Evolutionary conservation across 805 yeast species (phyloP), one percentile per base, ranked within the genome.

Genomic region (Wickerhamomyces bovis): DNA sequence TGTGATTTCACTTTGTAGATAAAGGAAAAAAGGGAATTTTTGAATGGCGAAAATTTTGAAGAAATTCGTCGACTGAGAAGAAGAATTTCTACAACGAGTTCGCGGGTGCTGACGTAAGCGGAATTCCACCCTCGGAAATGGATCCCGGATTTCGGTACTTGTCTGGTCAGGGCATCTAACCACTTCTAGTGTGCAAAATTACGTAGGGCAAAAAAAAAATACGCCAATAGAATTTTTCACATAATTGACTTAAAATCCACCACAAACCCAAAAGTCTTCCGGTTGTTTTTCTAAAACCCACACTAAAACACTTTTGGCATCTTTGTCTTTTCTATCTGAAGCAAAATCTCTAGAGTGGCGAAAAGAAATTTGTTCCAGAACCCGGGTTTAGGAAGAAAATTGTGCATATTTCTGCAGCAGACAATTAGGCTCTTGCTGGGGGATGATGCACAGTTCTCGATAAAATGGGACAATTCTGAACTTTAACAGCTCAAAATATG

Each of bases 1-100:
- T 20, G 39, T 36, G 39, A 20, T 33, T 33, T 16, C 20, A 16
- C 22, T 36, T 20, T 36, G 22, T 12, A 36, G 39, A 36, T 36
- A 36, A 36, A 36, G 39, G 9, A 20, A 36, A 36, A 36, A 19
- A n/a, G 22, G 23, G 20, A 19, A 19, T 36, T 20, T 36, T 36
- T 36, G 39, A n/a, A n/a, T 36, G 39, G 39, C 39, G 39, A 36
- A 36, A 19, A 36, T 36, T 36, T 36, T 33, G 12, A 31, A 33
- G 36, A 33, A 33, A 16, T 33, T 33, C 36, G 36, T 33, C 36
- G 36, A 33, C 36, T 18, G 36, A 10, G 20, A 18, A 33, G n/a
- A n/a, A n/a, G n/a, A 16, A 8, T 4, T n/a, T 20, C 20, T 7
- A 33, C 20, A 8, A 33, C 36, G 20, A 18, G 36, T 33, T 33